phyloP scores from a whole-genome alignment of 208 protist species.

The Acanthamoeba triangularis region DNA sequence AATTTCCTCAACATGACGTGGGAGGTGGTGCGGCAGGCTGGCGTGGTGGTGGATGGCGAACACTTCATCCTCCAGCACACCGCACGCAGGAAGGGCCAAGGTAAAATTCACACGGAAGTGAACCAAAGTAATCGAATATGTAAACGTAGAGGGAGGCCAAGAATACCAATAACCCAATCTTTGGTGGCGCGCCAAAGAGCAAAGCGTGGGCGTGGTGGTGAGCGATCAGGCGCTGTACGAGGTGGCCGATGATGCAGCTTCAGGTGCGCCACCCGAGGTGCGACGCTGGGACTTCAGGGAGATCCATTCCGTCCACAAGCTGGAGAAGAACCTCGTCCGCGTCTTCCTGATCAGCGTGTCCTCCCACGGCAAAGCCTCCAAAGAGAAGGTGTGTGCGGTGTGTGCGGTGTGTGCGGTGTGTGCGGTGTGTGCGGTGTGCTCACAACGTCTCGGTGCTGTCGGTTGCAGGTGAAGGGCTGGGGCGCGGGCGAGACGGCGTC shows the following conservation, averaged over 20 bases:
- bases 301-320: not conserved
- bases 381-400: not conserved
- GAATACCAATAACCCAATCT: too few species aligned
- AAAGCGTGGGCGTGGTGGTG: slow-evolving; percentile 9
- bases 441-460: not conserved
- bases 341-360: not conserved
- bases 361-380: slow-evolving; percentile 1
- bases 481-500: slow-evolving; percentile 56
- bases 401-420: not conserved
- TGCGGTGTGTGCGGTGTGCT: not conserved
- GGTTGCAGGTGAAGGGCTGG: slow-evolving; percentile 45
- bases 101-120: not conserved
- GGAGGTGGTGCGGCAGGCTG: not conserved
- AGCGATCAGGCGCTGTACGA: slow-evolving; percentile 47
- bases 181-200: not conserved
- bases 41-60: not conserved
- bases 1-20: not conserved
- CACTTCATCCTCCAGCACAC: not conserved
- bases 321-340: slow-evolving; percentile 47
- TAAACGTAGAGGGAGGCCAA: too few species aligned
- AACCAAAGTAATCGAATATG: too few species aligned
- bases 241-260: too few species aligned
- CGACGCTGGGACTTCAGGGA: slow-evolving; percentile 12
- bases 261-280: not conserved
- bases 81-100: not conserved